Evolutionary conservation across 176 grass and related monocot species (phyloP).

Genomic region (Themeda triandra): DNA sequence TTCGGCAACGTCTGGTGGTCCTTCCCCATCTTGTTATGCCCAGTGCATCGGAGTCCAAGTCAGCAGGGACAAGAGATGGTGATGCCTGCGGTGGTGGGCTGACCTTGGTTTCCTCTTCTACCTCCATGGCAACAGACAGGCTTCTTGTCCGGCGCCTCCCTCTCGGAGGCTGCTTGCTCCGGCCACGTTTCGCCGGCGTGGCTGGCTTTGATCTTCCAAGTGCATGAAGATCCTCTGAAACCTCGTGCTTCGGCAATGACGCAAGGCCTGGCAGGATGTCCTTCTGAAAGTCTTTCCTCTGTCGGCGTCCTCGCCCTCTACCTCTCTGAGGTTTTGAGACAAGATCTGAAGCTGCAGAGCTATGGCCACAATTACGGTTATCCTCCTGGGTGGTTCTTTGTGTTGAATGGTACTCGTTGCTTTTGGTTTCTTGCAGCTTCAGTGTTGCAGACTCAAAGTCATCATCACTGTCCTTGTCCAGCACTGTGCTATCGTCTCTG

Average conservation of each 20-base stretch:
- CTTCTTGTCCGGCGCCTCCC: constrained; percentile 30
- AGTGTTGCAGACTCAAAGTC: constrained; percentile 59
- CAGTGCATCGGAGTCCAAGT: constrained; percentile 24
- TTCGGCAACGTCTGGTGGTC: constrained; percentile 66
- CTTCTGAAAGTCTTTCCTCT: constrained; percentile 55
- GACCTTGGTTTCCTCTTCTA: constrained; percentile 33
- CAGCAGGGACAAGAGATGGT: constrained; percentile 10
- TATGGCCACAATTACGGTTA: constrained; percentile 15
- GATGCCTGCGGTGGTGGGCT: background rate
- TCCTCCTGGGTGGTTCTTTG: constrained; percentile 15
- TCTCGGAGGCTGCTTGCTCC: constrained; percentile 23
- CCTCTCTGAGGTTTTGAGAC: constrained; percentile 43
- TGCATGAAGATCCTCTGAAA: constrained; percentile 56
- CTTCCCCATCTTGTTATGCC: constrained; percentile 63
- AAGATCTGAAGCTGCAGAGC: constrained; percentile 25
- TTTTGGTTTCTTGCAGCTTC: constrained; percentile 48
- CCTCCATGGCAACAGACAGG: constrained; percentile 3
- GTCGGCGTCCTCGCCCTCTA: constrained; percentile 33
- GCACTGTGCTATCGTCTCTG: constrained; percentile 11
- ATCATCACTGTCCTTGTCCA: constrained; percentile 31
- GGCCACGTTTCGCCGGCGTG: constrained; percentile 24
- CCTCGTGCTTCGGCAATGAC: constrained; percentile 49
- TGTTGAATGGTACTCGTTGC: background rate
- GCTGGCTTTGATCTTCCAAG: constrained; percentile 42
- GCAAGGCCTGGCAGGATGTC: constrained; percentile 50